phyloP scores from a whole-genome alignment of 805 yeast species.

The Blastobotrys americana region DNA sequence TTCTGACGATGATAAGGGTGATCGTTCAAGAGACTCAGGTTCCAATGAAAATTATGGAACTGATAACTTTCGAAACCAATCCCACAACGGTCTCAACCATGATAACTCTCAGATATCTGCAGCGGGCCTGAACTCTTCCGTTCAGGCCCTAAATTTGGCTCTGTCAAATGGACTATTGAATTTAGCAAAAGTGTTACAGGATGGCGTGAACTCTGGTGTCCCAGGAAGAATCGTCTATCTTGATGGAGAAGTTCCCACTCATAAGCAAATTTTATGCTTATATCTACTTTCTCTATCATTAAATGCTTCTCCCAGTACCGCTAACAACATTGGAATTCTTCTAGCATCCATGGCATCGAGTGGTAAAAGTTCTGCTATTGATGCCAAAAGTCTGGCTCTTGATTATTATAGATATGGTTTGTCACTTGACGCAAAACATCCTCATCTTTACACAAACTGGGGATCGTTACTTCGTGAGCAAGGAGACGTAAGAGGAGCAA shows the following conservation, averaged over 20 bases:
- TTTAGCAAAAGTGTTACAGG: constrained; percentile 30
- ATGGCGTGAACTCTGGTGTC: constrained; percentile 26
- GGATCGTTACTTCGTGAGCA: constrained; percentile 30
- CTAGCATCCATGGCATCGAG: constrained; percentile 18
- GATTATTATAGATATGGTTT: constrained; percentile 28
- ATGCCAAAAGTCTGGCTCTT: constrained; percentile 20
- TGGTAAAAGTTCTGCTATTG: background rate
- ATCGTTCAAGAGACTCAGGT: background rate
- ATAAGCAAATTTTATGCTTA: constrained; percentile 24
- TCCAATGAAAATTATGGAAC: background rate
- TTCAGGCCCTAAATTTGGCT: constrained; percentile 9
- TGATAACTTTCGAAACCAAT: background rate
- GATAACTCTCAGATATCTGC: no score
- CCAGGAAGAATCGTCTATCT: constrained; percentile 19
- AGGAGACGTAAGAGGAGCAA: constrained; percentile 25
- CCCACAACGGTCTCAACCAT: no score
- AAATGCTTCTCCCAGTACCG: constrained; percentile 28
- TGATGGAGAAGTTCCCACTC: constrained; percentile 24
- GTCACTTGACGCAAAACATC: constrained; percentile 28
- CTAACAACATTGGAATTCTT: constrained; percentile 30
- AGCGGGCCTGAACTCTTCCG: background rate
- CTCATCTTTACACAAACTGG: constrained; percentile 30
- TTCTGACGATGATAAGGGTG: background rate
- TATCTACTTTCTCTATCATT: constrained; percentile 27
- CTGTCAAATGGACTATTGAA: constrained; percentile 28